These are phyloP conservation scores for Asterophora lycoperdoides DNA, from an alignment of 768 basidiomycete genomes.

Conservation along the genomic window DNA sequence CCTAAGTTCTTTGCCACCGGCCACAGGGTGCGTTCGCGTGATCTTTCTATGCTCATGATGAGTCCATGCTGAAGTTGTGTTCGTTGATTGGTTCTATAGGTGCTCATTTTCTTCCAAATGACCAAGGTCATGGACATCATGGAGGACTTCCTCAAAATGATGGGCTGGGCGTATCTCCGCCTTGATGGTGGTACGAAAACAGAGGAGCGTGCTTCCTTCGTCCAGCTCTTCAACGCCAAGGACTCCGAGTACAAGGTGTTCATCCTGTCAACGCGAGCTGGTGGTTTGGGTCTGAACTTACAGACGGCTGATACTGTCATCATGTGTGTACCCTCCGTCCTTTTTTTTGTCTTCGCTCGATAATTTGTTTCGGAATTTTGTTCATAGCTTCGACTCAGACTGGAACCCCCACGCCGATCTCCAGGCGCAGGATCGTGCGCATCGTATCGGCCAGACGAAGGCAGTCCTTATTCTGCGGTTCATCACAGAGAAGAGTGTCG, in stretches of 20 bases:
- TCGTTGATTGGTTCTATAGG: constrained; percentile 38
- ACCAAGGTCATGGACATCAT: constrained; percentile 99
- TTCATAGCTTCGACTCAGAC: constrained; percentile 69
- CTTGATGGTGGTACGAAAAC: constrained; percentile 97
- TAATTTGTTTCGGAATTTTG: constrained; percentile 12
- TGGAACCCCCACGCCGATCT: constrained; percentile 99
- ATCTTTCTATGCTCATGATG: background rate
- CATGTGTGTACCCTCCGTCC: constrained; percentile 53
- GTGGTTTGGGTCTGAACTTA: constrained; percentile 90
- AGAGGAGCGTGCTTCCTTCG: constrained; percentile 86
- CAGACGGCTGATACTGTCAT: constrained; percentile 97
- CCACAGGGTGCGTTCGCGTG: constrained; percentile 62
- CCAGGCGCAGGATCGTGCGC: constrained; percentile 98
- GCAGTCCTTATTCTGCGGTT: constrained; percentile 95
- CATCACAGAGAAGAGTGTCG: constrained; percentile 97
- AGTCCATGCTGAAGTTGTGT: background rate
- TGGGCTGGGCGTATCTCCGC: constrained; percentile 83
- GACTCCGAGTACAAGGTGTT: constrained; percentile 87
- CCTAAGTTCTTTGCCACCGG: constrained; percentile 93
- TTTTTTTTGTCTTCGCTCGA: background rate
- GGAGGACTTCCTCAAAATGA: constrained; percentile 90
- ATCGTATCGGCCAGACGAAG: constrained; percentile 99
- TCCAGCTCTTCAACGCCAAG: constrained; percentile 85
- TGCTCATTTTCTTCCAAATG: constrained; percentile 99
- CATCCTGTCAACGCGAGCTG: constrained; percentile 90